A percentile compares a stretch with the other conserved stretches of the same genome.
Conservation (phyloP, 2,329 filamentous ascomycete species). For the Arthrobotrys conoides region DNA sequence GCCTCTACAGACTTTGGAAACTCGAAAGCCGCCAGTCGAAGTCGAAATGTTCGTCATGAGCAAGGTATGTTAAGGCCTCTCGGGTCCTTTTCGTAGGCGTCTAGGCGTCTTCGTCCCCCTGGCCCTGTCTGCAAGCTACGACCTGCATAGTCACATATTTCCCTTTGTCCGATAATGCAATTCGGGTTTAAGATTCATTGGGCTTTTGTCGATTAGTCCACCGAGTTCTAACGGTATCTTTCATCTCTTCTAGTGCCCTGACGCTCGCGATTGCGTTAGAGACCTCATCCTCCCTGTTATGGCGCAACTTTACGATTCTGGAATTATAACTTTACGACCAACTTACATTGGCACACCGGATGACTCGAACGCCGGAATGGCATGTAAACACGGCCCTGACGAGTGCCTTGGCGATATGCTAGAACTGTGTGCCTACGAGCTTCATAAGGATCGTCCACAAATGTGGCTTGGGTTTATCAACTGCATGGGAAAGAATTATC, state of each 20-base stretch:
- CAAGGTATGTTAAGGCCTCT: constrained; percentile 35
- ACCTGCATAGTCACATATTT: constrained; percentile 49
- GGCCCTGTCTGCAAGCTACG: background rate
- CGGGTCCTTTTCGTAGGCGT: background rate
- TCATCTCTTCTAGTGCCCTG: constrained; percentile 78
- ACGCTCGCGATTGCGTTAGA: constrained; percentile 85
- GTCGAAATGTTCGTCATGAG: constrained; percentile 60
- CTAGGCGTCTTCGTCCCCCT: constrained; percentile 1
- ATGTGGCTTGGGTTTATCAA: constrained; percentile 92
- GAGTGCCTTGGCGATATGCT: constrained; percentile 97
- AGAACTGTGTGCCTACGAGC: constrained; percentile 86
- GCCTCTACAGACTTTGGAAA: constrained; percentile 12
- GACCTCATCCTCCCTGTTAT: constrained; percentile 87
- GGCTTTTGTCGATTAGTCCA: background rate
- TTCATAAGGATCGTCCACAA: constrained; percentile 82
- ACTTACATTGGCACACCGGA: constrained; percentile 83
- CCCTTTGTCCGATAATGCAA: constrained; percentile 15
- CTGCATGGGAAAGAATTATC: constrained; percentile 84
- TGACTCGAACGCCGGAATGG: constrained; percentile 83
- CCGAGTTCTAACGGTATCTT: constrained; percentile 13
- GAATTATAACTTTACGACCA: constrained; percentile 91
- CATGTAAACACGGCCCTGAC: constrained; percentile 87
- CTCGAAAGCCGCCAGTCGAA: constrained; percentile 42
- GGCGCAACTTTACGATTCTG: constrained; percentile 76
- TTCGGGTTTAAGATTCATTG: background rate